A percentile compares a stretch with the other conserved stretches of the same genome.
Conservation (phyloP, 2,329 filamentous ascomycete species). For the Emergomyces orientalis region DNA sequence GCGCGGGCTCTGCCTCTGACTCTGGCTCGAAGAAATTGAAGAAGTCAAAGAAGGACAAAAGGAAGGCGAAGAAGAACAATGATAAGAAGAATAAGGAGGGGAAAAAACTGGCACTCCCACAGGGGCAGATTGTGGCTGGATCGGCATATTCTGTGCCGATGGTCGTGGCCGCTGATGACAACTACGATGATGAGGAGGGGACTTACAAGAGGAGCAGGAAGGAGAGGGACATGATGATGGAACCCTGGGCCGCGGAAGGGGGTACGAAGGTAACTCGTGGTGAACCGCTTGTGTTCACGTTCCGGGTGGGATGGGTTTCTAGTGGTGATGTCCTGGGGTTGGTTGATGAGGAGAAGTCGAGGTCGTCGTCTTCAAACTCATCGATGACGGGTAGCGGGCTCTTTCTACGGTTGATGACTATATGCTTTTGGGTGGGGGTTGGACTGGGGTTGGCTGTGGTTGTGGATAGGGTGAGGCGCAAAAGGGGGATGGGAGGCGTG, state of each 20-base stretch:
- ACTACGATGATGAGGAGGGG: constrained; percentile 13
- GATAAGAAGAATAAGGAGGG: constrained; percentile 48
- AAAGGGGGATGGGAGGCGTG: constrained; percentile 17
- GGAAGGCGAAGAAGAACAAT: constrained; percentile 21
- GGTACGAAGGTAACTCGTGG: constrained; percentile 69
- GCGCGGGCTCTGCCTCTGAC: background rate
- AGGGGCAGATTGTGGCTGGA: constrained; percentile 75
- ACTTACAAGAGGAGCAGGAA: constrained; percentile 32
- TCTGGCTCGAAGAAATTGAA: background rate
- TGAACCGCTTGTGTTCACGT: constrained; percentile 67
- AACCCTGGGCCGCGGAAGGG: constrained; percentile 41
- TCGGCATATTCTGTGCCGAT: constrained; percentile 78
- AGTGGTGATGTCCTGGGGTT: constrained; percentile 32
- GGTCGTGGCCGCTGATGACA: constrained; percentile 38
- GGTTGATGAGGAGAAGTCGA: constrained; percentile 13
- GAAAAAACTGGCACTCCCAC: constrained; percentile 32
- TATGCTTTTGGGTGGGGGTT: constrained; percentile 29
- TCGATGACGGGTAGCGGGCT: constrained; percentile 15
- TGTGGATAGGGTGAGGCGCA: constrained; percentile 27
- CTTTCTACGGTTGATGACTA: constrained; percentile 22
- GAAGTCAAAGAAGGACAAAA: constrained; percentile 31
- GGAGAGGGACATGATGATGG: constrained; percentile 37
- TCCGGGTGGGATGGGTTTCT: constrained; percentile 68
- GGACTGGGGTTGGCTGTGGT: constrained; percentile 30
- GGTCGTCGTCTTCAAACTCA: background rate